phyloP scores from a whole-genome alignment of 768 basidiomycete genomes.

The Rhizopogon roseolus region DNA sequence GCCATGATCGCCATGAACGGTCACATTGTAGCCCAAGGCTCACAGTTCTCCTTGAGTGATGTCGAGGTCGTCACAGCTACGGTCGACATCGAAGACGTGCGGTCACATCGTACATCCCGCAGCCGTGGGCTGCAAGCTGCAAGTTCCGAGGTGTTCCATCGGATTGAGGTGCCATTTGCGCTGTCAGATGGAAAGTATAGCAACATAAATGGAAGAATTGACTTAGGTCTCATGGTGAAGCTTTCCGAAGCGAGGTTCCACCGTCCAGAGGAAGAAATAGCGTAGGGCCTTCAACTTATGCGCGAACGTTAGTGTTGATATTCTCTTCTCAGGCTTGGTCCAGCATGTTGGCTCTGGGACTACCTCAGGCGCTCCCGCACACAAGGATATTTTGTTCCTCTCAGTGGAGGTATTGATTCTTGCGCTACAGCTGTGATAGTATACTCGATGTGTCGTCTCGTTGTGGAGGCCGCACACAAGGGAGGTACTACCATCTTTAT shows the following conservation, averaged over 20 bases:
- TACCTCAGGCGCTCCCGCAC: constrained; percentile 91
- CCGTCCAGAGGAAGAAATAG: constrained; percentile 92
- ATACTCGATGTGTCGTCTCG: constrained; percentile 93
- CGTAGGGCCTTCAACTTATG: constrained; percentile 49
- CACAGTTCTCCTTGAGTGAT: constrained; percentile 93
- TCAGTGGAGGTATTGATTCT: constrained; percentile 96
- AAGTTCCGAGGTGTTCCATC: constrained; percentile 63
- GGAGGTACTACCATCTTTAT: constrained; percentile 49
- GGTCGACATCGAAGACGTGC: constrained; percentile 94
- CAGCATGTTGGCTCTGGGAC: constrained; percentile 99
- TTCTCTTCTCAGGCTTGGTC: constrained; percentile 63
- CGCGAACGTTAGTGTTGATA: background rate
- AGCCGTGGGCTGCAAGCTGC: constrained; percentile 92
- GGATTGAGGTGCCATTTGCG: constrained; percentile 78
- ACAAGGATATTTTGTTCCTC: constrained; percentile 92
- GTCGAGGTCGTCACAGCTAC: constrained; percentile 97
- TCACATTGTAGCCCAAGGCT: constrained; percentile 86
- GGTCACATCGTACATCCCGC: constrained; percentile 79
- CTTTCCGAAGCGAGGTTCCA: constrained; percentile 49
- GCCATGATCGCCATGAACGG: constrained; percentile 97
- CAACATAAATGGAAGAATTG: constrained; percentile 38
- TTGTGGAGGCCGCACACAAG: constrained; percentile 68
- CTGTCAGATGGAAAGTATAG: constrained; percentile 74
- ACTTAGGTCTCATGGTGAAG: constrained; percentile 45
- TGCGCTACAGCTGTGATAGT: constrained; percentile 97